phyloP scores from a whole-genome alignment of 495 filamentous ascomycete genomes.

The Bacidia gigantensis region DNA sequence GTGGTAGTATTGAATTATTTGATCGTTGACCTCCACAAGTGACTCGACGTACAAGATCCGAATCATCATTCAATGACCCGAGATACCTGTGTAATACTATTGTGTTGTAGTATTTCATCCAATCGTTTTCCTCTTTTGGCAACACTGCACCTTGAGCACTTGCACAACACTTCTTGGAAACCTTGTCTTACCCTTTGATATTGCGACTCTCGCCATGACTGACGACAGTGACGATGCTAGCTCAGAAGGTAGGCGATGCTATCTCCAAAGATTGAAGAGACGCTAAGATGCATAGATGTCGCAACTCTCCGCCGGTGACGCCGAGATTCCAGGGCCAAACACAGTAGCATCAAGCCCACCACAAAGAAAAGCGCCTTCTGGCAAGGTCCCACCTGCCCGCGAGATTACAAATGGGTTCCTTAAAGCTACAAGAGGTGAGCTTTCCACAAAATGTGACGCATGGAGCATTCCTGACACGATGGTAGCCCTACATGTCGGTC shows the following conservation, averaged over 20 bases:
- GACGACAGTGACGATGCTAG: background rate
- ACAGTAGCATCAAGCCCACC: background rate
- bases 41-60: too few species aligned
- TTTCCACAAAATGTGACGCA: too few species aligned
- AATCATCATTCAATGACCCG: too few species aligned
- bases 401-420: slow-evolving; percentile 15
- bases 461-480: background rate
- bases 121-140: background rate
- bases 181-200: background rate
- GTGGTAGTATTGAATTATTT: too few species aligned
- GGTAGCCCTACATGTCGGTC: slow-evolving; percentile 61
- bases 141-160: too few species aligned
- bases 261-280: background rate
- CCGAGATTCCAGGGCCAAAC: background rate
- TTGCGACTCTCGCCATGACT: background rate
- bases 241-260: background rate
- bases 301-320: background rate
- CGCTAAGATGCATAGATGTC: background rate
- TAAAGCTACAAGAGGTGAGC: slow-evolving; percentile 1
- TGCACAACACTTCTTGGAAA: too few species aligned
- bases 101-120: too few species aligned
- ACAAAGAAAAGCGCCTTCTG: background rate
- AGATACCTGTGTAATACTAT: too few species aligned
- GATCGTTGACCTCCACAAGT: too few species aligned
- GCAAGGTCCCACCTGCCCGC: background rate